A percentile compares a stretch with the other conserved stretches of the same genome.
Conservation (phyloP, 2,329 filamentous ascomycete genomes). For the Trichoderma gracile region DNA sequence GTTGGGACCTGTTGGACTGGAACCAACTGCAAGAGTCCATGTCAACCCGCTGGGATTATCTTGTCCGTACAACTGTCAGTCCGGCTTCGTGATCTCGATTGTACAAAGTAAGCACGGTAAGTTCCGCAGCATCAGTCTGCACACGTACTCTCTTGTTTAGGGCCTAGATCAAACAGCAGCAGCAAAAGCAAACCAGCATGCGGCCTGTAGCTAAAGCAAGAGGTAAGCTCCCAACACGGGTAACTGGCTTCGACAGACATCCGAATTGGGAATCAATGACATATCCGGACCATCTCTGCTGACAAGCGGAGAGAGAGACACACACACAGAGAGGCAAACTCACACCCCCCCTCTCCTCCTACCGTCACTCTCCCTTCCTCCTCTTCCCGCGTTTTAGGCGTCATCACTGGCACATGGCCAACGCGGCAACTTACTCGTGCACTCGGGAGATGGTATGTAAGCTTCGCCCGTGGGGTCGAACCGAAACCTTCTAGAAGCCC, state of each 20-base stretch:
- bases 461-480: constrained; percentile 11
- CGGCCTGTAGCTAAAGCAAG: too few species aligned
- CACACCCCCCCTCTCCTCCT: too few species aligned
- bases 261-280: constrained; percentile 4
- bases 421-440: background rate
- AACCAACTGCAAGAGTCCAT: too few species aligned
- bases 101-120: background rate
- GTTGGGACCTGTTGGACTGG: too few species aligned
- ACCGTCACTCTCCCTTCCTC: background rate
- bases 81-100: background rate
- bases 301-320: constrained; percentile 11
- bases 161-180: too few species aligned
- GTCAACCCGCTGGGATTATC: too few species aligned
- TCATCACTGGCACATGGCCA: background rate
- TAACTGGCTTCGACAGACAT: background rate
- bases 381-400: background rate
- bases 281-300: background rate
- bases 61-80: background rate
- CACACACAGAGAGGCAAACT: too few species aligned
- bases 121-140: background rate
- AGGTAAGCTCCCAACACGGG: background rate
- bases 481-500: constrained; percentile 19
- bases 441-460: constrained; percentile 1
- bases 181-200: too few species aligned
- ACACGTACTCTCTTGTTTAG: too few species aligned